Evolutionary conservation across 2,329 filamentous ascomycete species (phyloP).

Genomic region (Neocatenulostroma microsporum): DNA sequence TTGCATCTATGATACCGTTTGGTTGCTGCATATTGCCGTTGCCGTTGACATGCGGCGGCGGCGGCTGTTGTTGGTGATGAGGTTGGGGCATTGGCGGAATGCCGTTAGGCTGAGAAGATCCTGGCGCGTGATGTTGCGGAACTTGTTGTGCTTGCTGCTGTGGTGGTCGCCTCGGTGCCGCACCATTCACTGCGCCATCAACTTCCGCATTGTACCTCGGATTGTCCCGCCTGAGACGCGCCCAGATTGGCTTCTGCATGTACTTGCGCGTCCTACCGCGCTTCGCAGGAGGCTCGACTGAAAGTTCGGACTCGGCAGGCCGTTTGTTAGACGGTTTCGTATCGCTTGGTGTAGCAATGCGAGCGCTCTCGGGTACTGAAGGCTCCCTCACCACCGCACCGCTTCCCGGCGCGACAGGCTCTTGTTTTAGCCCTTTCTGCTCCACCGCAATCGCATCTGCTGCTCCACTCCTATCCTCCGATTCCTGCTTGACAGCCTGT

Average conservation of each 20-base stretch:
- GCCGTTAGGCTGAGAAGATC: conserved; percentile 7
- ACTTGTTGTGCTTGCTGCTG: conserved; percentile 2
- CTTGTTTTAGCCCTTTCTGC: not conserved
- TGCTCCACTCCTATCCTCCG: conserved; percentile 3
- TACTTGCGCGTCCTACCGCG: conserved; percentile 23
- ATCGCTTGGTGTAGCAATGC: not conserved
- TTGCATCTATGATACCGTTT: not conserved
- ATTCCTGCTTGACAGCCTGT: not conserved
- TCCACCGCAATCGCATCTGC: conserved; percentile 3
- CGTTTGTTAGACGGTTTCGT: conserved; percentile 19
- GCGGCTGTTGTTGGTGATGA: conserved; percentile 1
- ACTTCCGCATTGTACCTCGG: conserved; percentile 15
- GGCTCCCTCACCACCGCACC: not conserved
- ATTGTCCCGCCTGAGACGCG: conserved; percentile 23
- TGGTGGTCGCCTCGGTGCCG: conserved; percentile 4
- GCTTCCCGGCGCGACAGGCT: not conserved
- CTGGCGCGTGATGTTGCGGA: conserved; percentile 7
- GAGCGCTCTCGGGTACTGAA: not conserved
- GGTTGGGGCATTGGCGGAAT: not conserved
- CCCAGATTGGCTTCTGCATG: conserved; percentile 27
- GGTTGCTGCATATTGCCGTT: no score
- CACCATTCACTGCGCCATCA: conserved; percentile 6
- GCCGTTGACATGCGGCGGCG: conserved; percentile 3
- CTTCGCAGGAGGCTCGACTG: conserved; percentile 20
- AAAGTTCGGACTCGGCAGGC: conserved; percentile 11